phyloP scores from a whole-genome alignment of 1,284 basidiomycete species.

The Neonothopanus nambi region DNA sequence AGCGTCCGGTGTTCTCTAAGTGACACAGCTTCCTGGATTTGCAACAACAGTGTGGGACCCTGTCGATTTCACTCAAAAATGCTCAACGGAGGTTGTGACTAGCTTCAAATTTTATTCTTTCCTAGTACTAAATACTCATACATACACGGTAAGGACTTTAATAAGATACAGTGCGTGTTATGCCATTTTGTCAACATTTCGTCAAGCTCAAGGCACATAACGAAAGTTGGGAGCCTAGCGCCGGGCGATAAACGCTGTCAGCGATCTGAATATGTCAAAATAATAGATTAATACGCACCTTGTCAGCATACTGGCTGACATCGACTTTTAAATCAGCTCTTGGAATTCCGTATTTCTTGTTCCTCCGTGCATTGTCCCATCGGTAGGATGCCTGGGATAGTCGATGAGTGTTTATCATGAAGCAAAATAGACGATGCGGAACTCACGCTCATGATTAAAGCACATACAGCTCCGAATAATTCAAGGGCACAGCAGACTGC shows the following conservation, averaged over 20 bases:
- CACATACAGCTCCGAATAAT: conserved; percentile 57
- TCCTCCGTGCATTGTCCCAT: conserved; percentile 57
- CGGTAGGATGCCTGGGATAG: conserved; percentile 58
- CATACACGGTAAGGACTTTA: no score
- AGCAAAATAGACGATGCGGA: background rate
- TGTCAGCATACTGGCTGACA: conserved; percentile 66
- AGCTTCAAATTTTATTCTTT: no score
- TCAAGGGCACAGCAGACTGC: conserved; percentile 56
- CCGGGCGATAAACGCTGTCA: background rate
- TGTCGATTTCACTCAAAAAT: no score
- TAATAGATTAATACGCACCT: conserved; percentile 37
- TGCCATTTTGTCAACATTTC: no score
- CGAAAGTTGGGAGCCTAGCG: conserved; percentile 50
- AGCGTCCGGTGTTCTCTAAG: no score
- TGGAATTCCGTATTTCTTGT: conserved; percentile 55
- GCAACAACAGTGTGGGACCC: no score
- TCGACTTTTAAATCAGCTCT: conserved; percentile 54
- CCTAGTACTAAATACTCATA: no score
- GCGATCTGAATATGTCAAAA: background rate
- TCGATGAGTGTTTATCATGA: background rate
- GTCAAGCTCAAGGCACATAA: conserved; percentile 32
- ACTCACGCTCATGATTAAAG: conserved; percentile 54
- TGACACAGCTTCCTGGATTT: no score
- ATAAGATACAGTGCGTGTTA: no score
- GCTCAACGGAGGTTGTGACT: no score